Evolutionary conservation across 345 rosid species (phyloP).

Genomic region (Rubroshorea leprosula): DNA sequence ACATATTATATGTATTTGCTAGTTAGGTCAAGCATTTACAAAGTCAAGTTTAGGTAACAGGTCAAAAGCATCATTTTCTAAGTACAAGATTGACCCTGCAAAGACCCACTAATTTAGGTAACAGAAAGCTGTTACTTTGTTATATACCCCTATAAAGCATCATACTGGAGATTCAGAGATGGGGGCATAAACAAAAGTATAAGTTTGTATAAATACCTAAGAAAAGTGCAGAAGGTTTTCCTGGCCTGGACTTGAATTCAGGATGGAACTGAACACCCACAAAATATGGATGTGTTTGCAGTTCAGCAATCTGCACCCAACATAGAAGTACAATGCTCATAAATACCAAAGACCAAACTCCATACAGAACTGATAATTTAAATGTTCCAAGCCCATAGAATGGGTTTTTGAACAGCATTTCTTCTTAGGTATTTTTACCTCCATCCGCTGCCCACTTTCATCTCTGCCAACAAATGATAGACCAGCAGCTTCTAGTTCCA

Average conservation of each 20-base stretch:
- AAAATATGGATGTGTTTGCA: constrained; percentile 62
- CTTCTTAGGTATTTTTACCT: too few species aligned
- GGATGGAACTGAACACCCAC: constrained; percentile 94
- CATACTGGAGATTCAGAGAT: too few species aligned
- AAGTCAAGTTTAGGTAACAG: too few species aligned
- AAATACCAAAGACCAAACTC: neutral
- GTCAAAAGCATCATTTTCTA: too few species aligned
- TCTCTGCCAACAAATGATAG: constrained; percentile 86
- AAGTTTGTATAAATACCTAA: constrained; percentile 37
- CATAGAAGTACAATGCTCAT: constrained; percentile 10
- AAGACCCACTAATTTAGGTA: too few species aligned
- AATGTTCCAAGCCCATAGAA: constrained; percentile 1
- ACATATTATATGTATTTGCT: too few species aligned
- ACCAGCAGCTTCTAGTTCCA: constrained; percentile 66
- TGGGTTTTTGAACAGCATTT: too few species aligned
- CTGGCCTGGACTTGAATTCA: constrained; percentile 92
- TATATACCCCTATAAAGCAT: too few species aligned
- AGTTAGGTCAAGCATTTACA: too few species aligned
- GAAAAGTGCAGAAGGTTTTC: constrained; percentile 83
- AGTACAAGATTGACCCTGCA: too few species aligned
- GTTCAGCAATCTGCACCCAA: constrained; percentile 53
- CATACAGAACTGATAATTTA: neutral
- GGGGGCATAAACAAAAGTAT: too few species aligned
- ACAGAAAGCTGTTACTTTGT: too few species aligned
- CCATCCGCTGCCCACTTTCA: constrained; percentile 84